Evolutionary conservation across 1,284 basidiomycete species (phyloP).

Genomic region (Boletus smithii): DNA sequence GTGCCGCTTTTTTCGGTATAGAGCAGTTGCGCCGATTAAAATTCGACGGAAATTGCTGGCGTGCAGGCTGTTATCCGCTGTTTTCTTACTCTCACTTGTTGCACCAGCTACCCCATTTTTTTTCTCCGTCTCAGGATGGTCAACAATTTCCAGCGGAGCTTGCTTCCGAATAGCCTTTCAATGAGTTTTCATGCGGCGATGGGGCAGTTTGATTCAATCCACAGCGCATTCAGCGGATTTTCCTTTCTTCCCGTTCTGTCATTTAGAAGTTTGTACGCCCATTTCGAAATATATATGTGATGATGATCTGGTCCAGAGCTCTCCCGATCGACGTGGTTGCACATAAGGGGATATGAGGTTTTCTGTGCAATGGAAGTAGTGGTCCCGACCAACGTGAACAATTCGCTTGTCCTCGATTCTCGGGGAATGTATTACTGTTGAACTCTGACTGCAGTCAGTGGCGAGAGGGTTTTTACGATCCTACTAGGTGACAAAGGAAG

Average conservation of each 20-base stretch:
- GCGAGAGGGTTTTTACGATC: not conserved
- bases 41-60: slow-evolving; percentile 29
- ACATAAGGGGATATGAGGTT: slow-evolving; percentile 9
- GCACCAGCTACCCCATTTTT: not conserved
- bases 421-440: not conserved
- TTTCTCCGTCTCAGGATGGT: not conserved
- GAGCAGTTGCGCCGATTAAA: slow-evolving; percentile 21
- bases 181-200: not conserved
- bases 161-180: not conserved
- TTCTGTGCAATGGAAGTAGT: slow-evolving; percentile 21
- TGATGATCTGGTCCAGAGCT: not conserved
- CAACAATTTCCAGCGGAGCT: slow-evolving; percentile 4
- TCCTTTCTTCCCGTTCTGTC: not conserved
- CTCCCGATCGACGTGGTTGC: slow-evolving; percentile 14
- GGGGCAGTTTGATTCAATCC: not conserved
- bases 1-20: slow-evolving; percentile 7
- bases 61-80: slow-evolving; percentile 4
- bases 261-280: not conserved
- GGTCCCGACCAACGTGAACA: slow-evolving; percentile 7
- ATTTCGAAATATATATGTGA: not conserved
- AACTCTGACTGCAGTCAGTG: not conserved
- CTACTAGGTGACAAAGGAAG: not conserved
- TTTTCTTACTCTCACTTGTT: slow-evolving; percentile 11
- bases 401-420: slow-evolving; percentile 1
- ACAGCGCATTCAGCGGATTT: not conserved